Evolutionary conservation across 306 rosid genomes (phyloP).

Genomic region (Casuarina cunninghamiana): DNA sequence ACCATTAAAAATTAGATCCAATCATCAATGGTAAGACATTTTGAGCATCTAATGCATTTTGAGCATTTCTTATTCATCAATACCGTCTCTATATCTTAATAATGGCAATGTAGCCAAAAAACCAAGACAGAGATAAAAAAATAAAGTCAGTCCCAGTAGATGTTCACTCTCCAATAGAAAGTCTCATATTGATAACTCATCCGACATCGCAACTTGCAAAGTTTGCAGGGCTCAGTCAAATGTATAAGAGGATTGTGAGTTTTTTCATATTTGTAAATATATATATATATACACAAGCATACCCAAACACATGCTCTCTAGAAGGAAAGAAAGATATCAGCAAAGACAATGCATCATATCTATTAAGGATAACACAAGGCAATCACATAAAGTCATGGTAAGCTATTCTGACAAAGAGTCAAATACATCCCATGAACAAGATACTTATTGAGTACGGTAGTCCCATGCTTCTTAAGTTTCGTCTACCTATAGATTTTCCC

Average conservation of each 20-base stretch:
- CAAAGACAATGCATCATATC: too few species aligned
- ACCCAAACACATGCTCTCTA: too few species aligned
- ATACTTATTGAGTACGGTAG: neutral
- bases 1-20: conserved; percentile 19
- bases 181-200: neutral
- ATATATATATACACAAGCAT: too few species aligned
- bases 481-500: conserved; percentile 1
- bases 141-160: neutral
- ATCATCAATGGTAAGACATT: too few species aligned
- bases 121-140: neutral
- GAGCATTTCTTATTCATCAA: too few species aligned
- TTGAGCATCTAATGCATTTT: too few species aligned
- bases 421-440: conserved; percentile 4
- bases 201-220: neutral
- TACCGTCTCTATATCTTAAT: too few species aligned
- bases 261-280: neutral
- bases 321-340: too few species aligned
- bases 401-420: neutral
- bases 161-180: neutral
- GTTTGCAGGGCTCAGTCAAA: neutral
- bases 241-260: neutral
- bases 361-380: neutral
- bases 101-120: too few species aligned
- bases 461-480: neutral
- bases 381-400: neutral